Conservation (phyloP, 345 rosid species). For the Isatis tinctoria region DNA sequence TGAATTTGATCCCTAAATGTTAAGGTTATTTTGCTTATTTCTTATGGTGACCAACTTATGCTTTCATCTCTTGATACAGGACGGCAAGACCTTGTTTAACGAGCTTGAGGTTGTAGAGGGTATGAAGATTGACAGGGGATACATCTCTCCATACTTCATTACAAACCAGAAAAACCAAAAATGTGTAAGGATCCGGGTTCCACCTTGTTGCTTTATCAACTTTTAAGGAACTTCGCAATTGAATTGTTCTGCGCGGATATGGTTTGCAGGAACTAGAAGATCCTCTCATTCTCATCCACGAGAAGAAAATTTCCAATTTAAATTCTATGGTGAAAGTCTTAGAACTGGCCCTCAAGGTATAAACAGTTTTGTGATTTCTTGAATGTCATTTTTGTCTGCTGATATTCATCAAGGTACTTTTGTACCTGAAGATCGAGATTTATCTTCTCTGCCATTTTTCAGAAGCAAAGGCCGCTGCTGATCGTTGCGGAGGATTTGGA, state of each 20-base stretch:
- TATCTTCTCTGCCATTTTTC: conserved; percentile 19
- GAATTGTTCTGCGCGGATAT: not conserved
- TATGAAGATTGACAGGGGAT: conserved; percentile 97
- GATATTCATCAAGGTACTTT: not conserved
- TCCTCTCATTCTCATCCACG: conserved; percentile 92
- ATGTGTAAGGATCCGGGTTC: conserved; percentile 55
- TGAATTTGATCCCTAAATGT: not conserved
- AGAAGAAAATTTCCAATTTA: conserved; percentile 85
- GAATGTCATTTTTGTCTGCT: not conserved
- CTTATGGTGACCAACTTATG: not conserved
- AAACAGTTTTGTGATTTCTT: not conserved
- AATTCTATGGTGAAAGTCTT: conserved; percentile 81
- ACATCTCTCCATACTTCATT: conserved; percentile 90
- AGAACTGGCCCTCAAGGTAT: conserved; percentile 93
- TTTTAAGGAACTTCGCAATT: not conserved
- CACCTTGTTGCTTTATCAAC: not conserved
- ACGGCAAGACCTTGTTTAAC: conserved; percentile 85
- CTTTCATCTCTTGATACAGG: conserved; percentile 42
- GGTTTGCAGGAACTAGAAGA: conserved; percentile 80
- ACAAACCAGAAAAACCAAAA: conserved; percentile 88
- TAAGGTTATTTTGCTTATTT: not conserved
- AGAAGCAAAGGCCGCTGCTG: conserved; percentile 85
- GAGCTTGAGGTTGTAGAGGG: conserved; percentile 99
- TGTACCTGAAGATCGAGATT: not conserved
- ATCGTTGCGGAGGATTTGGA: conserved; percentile 96